A percentile compares a stretch with the other conserved stretches of the same genome.
These are phyloP conservation scores for Alternaria metachromatica DNA, from an alignment of 2,329 filamentous ascomycete species.

Conservation along the genomic window DNA sequence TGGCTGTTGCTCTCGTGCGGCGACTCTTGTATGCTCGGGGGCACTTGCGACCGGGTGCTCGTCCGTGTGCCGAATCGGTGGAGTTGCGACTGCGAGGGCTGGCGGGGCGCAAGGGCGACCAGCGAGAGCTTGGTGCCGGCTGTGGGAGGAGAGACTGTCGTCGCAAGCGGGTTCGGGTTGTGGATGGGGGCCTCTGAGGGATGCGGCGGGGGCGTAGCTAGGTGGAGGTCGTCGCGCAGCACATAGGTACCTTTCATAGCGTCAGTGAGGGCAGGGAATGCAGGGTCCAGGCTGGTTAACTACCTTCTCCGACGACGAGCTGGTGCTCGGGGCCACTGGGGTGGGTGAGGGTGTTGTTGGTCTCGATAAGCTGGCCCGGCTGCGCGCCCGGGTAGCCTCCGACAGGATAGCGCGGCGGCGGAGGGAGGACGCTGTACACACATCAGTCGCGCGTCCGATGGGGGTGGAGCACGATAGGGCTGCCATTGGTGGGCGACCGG, in stretches of 20 bases:
- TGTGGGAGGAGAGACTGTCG: conserved; percentile 81
- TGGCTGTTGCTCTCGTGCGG: conserved; percentile 53
- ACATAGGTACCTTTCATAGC: conserved; percentile 76
- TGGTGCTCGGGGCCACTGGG: conserved; percentile 85
- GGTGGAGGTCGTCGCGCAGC: conserved; percentile 86
- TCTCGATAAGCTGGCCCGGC: conserved; percentile 84
- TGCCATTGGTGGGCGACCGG: conserved; percentile 35
- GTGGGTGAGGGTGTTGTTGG: conserved; percentile 84
- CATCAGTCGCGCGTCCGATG: conserved; percentile 33
- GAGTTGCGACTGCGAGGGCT: conserved; percentile 51
- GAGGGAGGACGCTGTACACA: conserved; percentile 68
- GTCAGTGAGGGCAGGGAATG: conserved; percentile 24
- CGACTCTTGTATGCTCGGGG: conserved; percentile 56
- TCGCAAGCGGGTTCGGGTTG: conserved; percentile 91
- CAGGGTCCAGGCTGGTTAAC: conserved; percentile 8
- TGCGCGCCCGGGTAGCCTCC: conserved; percentile 75
- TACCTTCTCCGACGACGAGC: conserved; percentile 92
- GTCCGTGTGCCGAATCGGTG: conserved; percentile 51
- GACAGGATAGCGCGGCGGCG: conserved; percentile 84
- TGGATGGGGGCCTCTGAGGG: conserved; percentile 87
- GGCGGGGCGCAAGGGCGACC: conserved; percentile 68
- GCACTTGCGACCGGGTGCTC: conserved; percentile 51
- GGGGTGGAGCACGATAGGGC: conserved; percentile 21
- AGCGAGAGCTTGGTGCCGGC: conserved; percentile 85
- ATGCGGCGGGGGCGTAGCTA: conserved; percentile 93